Evolutionary conservation across 2,329 filamentous ascomycete genomes (phyloP).

Genomic region (Colletotrichum tropicale): DNA sequence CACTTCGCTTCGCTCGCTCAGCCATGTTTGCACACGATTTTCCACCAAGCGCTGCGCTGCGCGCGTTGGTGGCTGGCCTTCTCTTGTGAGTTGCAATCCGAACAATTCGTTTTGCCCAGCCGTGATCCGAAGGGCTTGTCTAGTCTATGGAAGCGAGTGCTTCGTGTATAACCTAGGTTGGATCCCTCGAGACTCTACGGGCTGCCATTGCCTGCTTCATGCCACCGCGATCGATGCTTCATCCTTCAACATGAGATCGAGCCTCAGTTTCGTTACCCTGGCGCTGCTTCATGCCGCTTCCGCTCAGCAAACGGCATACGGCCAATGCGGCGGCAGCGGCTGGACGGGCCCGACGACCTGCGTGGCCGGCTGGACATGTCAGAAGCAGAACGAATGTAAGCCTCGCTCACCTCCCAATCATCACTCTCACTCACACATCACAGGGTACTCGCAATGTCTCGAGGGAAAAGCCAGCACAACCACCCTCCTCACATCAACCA

Average conservation of each 20-base stretch:
- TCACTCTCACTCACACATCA: neutral
- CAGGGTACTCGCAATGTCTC: slow-evolving; percentile 20
- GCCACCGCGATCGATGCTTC: neutral
- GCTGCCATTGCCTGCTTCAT: too few relatives aligned
- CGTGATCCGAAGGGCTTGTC: neutral
- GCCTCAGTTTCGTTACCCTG: neutral
- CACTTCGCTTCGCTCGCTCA: neutral
- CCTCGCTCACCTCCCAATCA: neutral
- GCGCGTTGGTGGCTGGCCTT: neutral
- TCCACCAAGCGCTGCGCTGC: neutral
- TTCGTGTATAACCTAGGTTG: neutral
- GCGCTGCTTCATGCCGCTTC: neutral
- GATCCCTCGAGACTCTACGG: neutral
- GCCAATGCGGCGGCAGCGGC: slow-evolving; percentile 13
- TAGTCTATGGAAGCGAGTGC: neutral
- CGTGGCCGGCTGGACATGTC: slow-evolving; percentile 9
- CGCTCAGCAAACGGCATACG: neutral
- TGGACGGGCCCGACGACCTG: slow-evolving; percentile 17
- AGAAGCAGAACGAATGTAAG: slow-evolving; percentile 9
- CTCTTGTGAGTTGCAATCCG: neutral
- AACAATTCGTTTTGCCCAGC: neutral
- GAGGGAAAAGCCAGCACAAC: neutral
- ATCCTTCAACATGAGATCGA: neutral
- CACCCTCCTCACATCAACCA: neutral
- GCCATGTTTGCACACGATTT: neutral